phyloP scores from a whole-genome alignment of 805 yeast genomes.

The Myxozyma udenii region DNA sequence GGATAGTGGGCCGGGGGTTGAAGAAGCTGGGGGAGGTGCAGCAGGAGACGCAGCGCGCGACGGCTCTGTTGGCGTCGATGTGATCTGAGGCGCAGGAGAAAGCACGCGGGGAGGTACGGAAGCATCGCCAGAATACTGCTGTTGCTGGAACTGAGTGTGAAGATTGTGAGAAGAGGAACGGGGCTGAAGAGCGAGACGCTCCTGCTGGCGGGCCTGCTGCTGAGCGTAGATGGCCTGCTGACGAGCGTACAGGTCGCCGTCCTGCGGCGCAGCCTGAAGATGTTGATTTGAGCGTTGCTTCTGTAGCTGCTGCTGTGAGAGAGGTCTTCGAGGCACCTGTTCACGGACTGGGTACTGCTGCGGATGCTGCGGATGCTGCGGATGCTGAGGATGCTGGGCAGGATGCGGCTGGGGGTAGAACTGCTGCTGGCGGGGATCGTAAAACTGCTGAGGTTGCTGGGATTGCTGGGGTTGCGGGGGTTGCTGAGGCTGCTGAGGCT shows the following conservation, averaged over 20 bases:
- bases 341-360: neutral
- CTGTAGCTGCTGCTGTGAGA: neutral
- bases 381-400: neutral
- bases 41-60: conserved; percentile 1
- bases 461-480: neutral
- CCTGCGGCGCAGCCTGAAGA: neutral
- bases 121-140: neutral
- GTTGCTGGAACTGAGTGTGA: neutral
- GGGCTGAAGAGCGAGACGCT: conserved; percentile 1
- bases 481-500: neutral
- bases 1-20: neutral
- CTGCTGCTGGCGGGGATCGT: neutral
- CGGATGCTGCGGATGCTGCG: neutral
- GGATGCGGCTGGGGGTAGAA: conserved; percentile 1
- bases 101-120: neutral
- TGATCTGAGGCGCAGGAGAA: neutral
- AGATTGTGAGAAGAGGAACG: conserved; percentile 1
- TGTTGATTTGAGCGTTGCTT: neutral
- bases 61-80: neutral
- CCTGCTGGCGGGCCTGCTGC: conserved; percentile 3
- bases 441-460: neutral
- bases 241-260: neutral
- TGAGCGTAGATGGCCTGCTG: conserved; percentile 3
- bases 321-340: neutral
- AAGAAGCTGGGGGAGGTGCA: neutral